phyloP scores from a whole-genome alignment of 306 rosid genomes.

The Malus fusca region DNA sequence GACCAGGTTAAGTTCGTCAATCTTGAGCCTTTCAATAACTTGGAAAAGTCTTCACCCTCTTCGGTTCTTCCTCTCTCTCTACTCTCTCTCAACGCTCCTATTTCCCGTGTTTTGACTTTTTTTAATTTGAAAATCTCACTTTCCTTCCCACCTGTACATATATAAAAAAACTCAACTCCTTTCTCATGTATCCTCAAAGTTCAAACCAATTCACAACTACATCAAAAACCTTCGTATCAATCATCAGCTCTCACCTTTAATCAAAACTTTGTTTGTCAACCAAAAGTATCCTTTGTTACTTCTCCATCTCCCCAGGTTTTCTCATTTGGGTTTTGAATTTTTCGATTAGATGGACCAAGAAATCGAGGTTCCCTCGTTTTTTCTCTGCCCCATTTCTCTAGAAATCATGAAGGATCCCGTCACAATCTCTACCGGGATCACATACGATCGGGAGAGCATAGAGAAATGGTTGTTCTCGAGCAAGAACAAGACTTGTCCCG shows the following conservation, averaged over 20 bases:
- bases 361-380: conserved; percentile 65
- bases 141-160: conserved; percentile 4
- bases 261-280: not conserved
- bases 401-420: conserved; percentile 90
- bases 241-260: not conserved
- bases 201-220: conserved; percentile 24
- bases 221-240: not conserved
- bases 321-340: not conserved
- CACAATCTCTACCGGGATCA: conserved; percentile 60
- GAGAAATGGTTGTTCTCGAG: conserved; percentile 68
- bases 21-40: conserved; percentile 29
- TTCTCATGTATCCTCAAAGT: not conserved
- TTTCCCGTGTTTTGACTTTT: conserved; percentile 50
- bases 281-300: not conserved
- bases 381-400: conserved; percentile 71
- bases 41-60: conserved; percentile 26
- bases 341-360: conserved; percentile 33
- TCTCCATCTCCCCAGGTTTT: not conserved
- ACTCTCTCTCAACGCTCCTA: not conserved
- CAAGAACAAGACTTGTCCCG: conserved; percentile 56
- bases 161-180: conserved; percentile 10
- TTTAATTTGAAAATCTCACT: conserved; percentile 14
- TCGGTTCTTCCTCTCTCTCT: not conserved
- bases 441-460: conserved; percentile 74
- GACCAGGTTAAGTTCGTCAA: conserved; percentile 24